phyloP scores from a whole-genome alignment of 495 filamentous ascomycete genomes.

The Neurospora sp. region DNA sequence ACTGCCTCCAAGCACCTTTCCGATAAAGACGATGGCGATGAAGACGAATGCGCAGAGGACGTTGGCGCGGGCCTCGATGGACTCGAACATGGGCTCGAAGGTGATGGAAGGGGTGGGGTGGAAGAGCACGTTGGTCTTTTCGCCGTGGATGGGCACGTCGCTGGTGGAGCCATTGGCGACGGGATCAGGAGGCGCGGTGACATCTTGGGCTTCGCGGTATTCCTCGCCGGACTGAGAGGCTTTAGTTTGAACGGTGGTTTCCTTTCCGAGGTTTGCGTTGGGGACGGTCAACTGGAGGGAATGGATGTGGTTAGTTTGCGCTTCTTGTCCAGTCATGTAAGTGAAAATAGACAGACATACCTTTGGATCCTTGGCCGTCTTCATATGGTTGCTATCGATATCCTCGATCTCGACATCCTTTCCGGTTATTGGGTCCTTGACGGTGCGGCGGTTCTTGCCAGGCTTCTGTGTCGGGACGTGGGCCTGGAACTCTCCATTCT shows the following conservation, averaged over 20 bases:
- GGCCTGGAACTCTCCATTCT: constrained; percentile 25
- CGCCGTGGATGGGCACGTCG: constrained; percentile 90
- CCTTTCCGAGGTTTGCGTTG: constrained; percentile 75
- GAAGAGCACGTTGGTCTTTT: constrained; percentile 93
- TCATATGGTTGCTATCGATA: constrained; percentile 57
- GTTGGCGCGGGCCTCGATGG: constrained; percentile 61
- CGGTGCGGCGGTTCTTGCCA: constrained; percentile 47
- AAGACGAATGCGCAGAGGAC: constrained; percentile 59
- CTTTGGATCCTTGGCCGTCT: constrained; percentile 56
- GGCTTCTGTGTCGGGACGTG: constrained; percentile 34
- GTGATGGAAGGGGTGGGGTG: constrained; percentile 83
- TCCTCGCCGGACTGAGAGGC: constrained; percentile 48
- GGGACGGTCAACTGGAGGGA: constrained; percentile 60
- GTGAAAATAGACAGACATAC: constrained; percentile 24
- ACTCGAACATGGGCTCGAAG: constrained; percentile 74
- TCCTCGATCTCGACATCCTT: constrained; percentile 83
- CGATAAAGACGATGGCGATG: constrained; percentile 62
- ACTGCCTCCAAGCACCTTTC: constrained; percentile 59
- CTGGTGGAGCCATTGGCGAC: constrained; percentile 67
- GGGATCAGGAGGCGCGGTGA: constrained; percentile 86
- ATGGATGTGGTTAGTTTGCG: background rate
- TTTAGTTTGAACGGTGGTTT: constrained; percentile 56
- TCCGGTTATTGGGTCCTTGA: constrained; percentile 82
- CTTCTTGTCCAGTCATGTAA: background rate
- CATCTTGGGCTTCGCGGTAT: constrained; percentile 76